These are phyloP conservation scores for Omphalotus guepiniiformis DNA, from an alignment of 768 basidiomycete genomes.

Conservation along the genomic window DNA sequence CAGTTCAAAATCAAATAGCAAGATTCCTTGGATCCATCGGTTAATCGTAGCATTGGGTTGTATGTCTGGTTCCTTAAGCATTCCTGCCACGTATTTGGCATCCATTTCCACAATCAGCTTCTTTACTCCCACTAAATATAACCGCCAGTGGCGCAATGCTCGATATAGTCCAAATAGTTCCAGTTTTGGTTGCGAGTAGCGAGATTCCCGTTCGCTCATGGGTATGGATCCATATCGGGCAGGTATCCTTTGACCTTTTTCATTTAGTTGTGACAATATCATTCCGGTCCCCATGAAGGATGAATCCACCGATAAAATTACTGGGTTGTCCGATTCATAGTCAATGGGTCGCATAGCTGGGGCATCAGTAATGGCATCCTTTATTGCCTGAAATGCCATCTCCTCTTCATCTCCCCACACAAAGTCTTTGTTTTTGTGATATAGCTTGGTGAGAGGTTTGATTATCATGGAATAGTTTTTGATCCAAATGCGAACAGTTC, in stretches of 20 bases:
- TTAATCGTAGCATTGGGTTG: slow-evolving; percentile 6
- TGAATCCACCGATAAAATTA: slow-evolving; percentile 30
- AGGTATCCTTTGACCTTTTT: too few relatives aligned
- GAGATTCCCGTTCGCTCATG: slow-evolving; percentile 22
- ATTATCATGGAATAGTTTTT: slow-evolving; percentile 17
- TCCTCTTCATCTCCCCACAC: slow-evolving; percentile 17
- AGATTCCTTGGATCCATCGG: slow-evolving; percentile 20
- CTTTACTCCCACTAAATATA: slow-evolving; percentile 17
- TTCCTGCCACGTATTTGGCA: slow-evolving; percentile 17
- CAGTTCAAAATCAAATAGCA: slow-evolving; percentile 27
- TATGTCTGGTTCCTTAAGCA: slow-evolving; percentile 4
- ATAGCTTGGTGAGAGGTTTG: slow-evolving; percentile 17
- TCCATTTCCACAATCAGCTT: slow-evolving; percentile 20
- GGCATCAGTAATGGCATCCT: too few relatives aligned
- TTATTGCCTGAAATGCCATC: not conserved
- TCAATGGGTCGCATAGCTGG: too few relatives aligned
- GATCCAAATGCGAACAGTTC: slow-evolving; percentile 16
- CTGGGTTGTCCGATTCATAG: slow-evolving; percentile 19
- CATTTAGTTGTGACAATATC: too few relatives aligned
- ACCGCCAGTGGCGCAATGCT: slow-evolving; percentile 17
- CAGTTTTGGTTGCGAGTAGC: slow-evolving; percentile 31
- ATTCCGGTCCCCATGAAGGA: slow-evolving; percentile 21
- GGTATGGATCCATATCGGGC: slow-evolving; percentile 30
- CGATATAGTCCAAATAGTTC: slow-evolving; percentile 31
- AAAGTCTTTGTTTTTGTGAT: slow-evolving; percentile 18